phyloP scores from a whole-genome alignment of 2,329 filamentous ascomycete genomes.

The Furcasterigmium furcatum region DNA sequence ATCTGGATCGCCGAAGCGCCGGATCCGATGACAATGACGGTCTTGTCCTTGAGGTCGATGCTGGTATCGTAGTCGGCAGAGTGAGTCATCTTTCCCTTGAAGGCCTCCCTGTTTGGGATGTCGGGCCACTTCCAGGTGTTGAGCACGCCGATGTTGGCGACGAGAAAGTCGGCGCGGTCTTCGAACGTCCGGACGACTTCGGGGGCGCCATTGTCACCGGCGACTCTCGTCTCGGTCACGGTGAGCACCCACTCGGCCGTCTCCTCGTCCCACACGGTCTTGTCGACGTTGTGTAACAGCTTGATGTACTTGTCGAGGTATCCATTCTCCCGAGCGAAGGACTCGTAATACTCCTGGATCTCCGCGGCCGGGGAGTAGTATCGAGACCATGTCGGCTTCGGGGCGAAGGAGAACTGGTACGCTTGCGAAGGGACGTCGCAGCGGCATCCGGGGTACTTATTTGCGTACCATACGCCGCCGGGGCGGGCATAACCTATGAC shows the following conservation, averaged over 20 bases:
- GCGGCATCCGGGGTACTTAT: constrained; percentile 27
- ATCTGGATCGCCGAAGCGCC: constrained; percentile 3
- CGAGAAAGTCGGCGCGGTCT: constrained; percentile 10
- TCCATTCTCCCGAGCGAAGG: constrained; percentile 25
- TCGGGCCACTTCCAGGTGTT: constrained; percentile 38
- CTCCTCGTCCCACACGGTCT: constrained; percentile 18
- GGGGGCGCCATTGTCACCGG: not conserved
- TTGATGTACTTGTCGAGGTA: constrained; percentile 22
- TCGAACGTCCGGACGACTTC: not conserved
- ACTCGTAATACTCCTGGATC: constrained; percentile 33
- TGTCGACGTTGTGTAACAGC: constrained; percentile 16
- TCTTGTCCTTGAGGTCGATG: constrained; percentile 21
- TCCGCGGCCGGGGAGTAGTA: constrained; percentile 34
- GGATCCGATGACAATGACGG: constrained; percentile 3
- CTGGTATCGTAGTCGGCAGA: constrained; percentile 28
- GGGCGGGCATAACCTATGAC: not conserved
- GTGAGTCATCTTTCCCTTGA: constrained; percentile 29
- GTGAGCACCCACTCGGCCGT: constrained; percentile 8
- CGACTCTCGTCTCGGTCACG: not conserved
- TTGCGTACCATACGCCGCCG: constrained; percentile 31
- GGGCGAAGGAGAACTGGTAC: constrained; percentile 41
- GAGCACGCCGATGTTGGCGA: constrained; percentile 11
- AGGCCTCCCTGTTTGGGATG: constrained; percentile 37
- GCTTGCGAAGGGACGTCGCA: constrained; percentile 33
- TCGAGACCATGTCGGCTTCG: constrained; percentile 39